Base-by-base conservation (phyloP, 352 stramenopile genomes). In the Pythium rishiriense region DNA sequence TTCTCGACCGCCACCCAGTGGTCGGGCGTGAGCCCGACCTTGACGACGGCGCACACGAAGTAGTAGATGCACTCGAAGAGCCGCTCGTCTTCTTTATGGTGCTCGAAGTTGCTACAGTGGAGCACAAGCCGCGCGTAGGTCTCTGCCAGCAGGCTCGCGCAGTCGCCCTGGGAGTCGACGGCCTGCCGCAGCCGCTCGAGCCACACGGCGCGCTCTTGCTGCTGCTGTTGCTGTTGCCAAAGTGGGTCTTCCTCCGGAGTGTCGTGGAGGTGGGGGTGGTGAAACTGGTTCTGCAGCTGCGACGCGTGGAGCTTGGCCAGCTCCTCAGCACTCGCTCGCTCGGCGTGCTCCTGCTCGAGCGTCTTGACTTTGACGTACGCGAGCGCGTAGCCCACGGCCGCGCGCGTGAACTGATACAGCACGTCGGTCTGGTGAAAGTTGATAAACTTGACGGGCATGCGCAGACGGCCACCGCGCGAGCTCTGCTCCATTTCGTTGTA, bases 1-100 rank as follows among this genome's bases (percentile, higher is more conserved):
- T 85, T 79, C 53, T 94, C 85, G 42, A 92, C 75, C 9, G 62
- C 50, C 9, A 68, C 62, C 85, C 83, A 94, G 57, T 84, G 70
- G 17, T 86, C 77, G 0, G 65, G 39, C 14, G 72, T 58, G 12
- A 91, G 70, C n/a, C 75, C 74, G 31, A 91, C 69, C 56, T 94
- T 92, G 42, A 83, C 78, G 15, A 90, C 80, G 0, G 83, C 78
- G 51, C 79, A 90, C 25, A 90, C 71, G 59, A 91, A 91, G 57
- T 85, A 91, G 59, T 91, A 92, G 59, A 94, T 67, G 50, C 78
- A 85, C 64, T 94, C 85, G 55, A 94, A 92, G 66, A 92, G 91
- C 42, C 69, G 74, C 58, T 90, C 75, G 74, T 94, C 85, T 46
- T 94, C 79, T 61, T 91, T 90, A 69, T 91, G 81, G 49, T 86